phyloP scores from a whole-genome alignment of 2,329 filamentous ascomycete species.

The Monilinia laxa region DNA sequence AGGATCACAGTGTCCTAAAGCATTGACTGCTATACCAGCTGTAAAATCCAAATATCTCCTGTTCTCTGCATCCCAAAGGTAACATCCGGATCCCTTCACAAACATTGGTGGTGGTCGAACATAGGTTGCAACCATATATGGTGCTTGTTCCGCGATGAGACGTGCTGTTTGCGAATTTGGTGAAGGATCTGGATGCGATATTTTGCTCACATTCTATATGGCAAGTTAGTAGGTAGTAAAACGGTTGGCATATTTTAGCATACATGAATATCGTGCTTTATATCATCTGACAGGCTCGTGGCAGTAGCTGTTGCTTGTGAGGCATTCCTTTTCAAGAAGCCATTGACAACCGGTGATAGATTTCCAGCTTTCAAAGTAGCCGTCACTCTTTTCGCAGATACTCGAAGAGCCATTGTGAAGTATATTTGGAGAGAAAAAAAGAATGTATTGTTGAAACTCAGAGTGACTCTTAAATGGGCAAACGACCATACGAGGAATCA shows the following conservation, averaged over 20 bases:
- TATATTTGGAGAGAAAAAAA: neutral
- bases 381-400: conserved; percentile 37
- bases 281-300: conserved; percentile 41
- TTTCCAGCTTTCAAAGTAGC: conserved; percentile 35
- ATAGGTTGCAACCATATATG: conserved; percentile 96
- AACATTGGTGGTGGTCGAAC: conserved; percentile 88
- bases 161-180: conserved; percentile 71
- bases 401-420: conserved; percentile 35
- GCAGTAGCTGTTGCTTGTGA: conserved; percentile 42
- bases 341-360: conserved; percentile 31
- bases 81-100: conserved; percentile 80
- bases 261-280: conserved; percentile 43
- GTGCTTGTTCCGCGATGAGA: conserved; percentile 71
- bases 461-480: neutral
- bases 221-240: conserved; percentile 22
- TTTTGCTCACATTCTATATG: conserved; percentile 38
- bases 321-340: conserved; percentile 35
- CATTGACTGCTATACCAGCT: conserved; percentile 92
- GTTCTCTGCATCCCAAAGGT: conserved; percentile 88
- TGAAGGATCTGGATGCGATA: conserved; percentile 71
- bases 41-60: conserved; percentile 92
- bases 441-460: neutral
- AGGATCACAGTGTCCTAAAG: conserved; percentile 84
- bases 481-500: neutral
- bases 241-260: conserved; percentile 23